Conservation (phyloP, 2,329 filamentous ascomycete species). For the Epichloe bromicola region DNA sequence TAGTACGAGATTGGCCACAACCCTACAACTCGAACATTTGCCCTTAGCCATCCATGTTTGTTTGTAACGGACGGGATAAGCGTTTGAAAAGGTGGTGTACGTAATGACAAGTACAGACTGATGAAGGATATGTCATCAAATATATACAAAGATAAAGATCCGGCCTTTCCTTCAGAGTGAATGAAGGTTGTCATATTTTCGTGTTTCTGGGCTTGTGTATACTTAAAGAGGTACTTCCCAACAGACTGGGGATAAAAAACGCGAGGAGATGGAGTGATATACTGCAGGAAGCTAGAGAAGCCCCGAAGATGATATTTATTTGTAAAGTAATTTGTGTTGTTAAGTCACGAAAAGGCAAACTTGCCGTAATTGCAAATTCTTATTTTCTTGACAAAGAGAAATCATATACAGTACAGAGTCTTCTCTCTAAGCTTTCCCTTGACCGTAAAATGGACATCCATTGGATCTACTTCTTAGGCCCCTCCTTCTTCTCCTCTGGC, state of each 20-base stretch:
- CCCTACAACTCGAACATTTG: not conserved
- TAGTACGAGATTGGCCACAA: not conserved
- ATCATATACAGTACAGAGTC: conserved; percentile 7
- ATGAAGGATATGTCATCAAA: conserved; percentile 13
- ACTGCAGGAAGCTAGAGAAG: not conserved
- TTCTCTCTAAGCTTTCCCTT: not conserved
- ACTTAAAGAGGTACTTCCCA: not conserved
- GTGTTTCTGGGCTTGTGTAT: not conserved
- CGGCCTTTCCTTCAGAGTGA: not conserved
- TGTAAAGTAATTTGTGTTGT: not conserved
- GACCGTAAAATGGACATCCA: not conserved
- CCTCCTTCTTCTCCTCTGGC: conserved; percentile 82
- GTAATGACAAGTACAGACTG: not conserved
- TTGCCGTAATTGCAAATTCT: not conserved
- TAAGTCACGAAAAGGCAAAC: not conserved
- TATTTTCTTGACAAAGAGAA: conserved; percentile 1
- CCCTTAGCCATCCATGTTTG: not conserved
- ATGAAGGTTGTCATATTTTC: not conserved
- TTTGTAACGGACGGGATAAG: not conserved
- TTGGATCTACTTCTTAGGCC: conserved; percentile 70
- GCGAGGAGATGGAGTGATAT: not conserved
- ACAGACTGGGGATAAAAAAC: not conserved
- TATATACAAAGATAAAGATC: conserved; percentile 1
- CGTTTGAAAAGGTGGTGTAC: not conserved
- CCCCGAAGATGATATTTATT: not conserved